Conservation (phyloP, 345 rosid species). For the Eucalyptus paniculata region DNA sequence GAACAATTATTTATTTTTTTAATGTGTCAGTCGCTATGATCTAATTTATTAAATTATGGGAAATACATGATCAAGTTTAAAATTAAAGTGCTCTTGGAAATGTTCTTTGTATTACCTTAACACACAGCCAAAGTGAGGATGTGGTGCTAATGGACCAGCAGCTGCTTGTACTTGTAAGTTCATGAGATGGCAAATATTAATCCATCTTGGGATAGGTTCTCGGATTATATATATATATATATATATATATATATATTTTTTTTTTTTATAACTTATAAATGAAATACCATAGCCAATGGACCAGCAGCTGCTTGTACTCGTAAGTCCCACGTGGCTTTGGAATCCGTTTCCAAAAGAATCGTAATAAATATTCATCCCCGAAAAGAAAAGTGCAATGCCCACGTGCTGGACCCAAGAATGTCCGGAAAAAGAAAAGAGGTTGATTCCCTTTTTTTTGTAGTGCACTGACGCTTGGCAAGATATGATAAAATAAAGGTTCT, state of each 20-base stretch:
- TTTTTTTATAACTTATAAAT: neutral
- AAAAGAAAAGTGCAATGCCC: neutral
- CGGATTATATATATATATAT: neutral
- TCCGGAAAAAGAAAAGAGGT: neutral
- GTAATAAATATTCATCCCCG: neutral
- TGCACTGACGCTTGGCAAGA: neutral
- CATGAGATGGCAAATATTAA: neutral
- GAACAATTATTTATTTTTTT: neutral
- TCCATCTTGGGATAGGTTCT: neutral
- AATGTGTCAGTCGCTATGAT: rapidly evolving
- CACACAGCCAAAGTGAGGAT: neutral
- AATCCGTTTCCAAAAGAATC: neutral
- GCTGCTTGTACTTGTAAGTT: neutral
- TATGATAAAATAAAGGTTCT: neutral
- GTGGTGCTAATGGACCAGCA: neutral
- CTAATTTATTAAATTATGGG: neutral
- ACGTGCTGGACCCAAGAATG: neutral
- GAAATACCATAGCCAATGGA: neutral
- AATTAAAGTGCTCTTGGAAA: neutral
- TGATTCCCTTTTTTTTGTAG: neutral
- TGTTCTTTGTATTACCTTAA: neutral
- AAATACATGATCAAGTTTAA: neutral
- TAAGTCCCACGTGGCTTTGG: neutral
- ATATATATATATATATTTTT: too few species aligned
- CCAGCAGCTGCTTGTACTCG: too few species aligned